Evolutionary conservation across 306 rosid species (phyloP), one percentile per base, ranked within the genome.

Genomic region (Pterocarpus macrocarpus): DNA sequence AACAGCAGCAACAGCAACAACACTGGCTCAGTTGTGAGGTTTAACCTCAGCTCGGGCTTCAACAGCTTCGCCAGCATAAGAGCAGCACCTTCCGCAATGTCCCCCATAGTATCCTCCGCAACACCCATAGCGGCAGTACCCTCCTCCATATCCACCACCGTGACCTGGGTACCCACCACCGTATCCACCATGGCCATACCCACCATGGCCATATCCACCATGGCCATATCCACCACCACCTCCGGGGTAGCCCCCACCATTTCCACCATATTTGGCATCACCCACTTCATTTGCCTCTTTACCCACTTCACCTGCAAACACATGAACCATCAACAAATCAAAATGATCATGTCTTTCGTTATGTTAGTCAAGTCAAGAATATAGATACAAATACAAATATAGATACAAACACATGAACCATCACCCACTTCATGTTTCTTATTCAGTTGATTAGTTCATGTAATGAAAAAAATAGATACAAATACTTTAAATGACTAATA

Each of bases 1-100:
- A 28, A 28, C 11, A 16, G 4, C 22, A 63, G 7, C 22, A 22
- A 4, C 4, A 43, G 32, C 16, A 43, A 50, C 6, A 8, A 16
- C 11, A 12, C 32, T 45, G 64, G 14, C 2, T 81, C 33, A 83
- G 63, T 75, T 75, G 57, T 71, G 85, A 73, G 75, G 43, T 5
- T 75, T 57, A 32, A 38, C 70, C 59, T 82, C 58, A 34, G 86
- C 57, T 71, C 80, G 30, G 17, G 86, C 85, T 58, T 58, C 76
- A 39, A 76, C 87, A 73, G 73, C 88, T 86, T 90, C 89, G 57
- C 83, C 88, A 5, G 90, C 80, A 8, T 86, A 76, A 72, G 62
- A 62, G 82, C 97, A 89, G 80, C 97, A 89, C 84, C 85, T 8
- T 22, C 28, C 28, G 66, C 94, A 81, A 2, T 68, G 71, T 11